Conservation (phyloP, 345 rosid species). For the Hibiscus syriacus region DNA sequence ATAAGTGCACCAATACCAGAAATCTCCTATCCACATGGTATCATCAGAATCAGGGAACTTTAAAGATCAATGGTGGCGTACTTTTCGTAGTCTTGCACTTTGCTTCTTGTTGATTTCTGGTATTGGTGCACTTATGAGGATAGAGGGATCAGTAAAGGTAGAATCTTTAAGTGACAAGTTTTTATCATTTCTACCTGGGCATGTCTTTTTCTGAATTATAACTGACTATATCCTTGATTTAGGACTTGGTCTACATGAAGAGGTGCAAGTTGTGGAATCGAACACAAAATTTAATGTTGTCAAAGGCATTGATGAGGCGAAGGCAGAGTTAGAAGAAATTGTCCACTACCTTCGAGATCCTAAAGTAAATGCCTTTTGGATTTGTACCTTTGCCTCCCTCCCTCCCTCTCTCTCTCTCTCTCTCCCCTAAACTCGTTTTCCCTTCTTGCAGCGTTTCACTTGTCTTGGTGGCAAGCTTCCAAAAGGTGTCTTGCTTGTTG, state of each 20-base stretch:
- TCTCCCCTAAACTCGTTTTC: not conserved
- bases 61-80: too few relatives aligned
- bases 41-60: slow-evolving; percentile 68
- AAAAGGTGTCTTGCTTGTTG: not conserved
- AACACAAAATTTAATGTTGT: not conserved
- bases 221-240: not conserved
- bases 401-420: not conserved
- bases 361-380: slow-evolving; percentile 38
- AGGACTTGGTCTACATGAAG: slow-evolving; percentile 92
- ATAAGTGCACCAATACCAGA: too few relatives aligned
- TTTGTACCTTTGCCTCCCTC: not conserved
- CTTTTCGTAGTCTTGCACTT: too few relatives aligned
- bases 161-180: not conserved
- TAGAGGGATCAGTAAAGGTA: slow-evolving; percentile 92
- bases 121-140: too few relatives aligned
- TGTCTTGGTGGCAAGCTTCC: not conserved
- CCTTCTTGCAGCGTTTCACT: not conserved
- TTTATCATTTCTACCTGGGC: not conserved
- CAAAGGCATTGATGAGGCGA: slow-evolving; percentile 33
- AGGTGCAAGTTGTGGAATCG: slow-evolving; percentile 92
- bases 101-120: too few relatives aligned
- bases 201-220: not conserved
- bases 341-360: slow-evolving; percentile 21
- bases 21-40: slow-evolving; percentile 84
- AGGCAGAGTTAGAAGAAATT: too few relatives aligned